These are phyloP conservation scores for Penicillium chermesinum DNA, from an alignment of 495 filamentous ascomycete genomes.

Conservation along the genomic window DNA sequence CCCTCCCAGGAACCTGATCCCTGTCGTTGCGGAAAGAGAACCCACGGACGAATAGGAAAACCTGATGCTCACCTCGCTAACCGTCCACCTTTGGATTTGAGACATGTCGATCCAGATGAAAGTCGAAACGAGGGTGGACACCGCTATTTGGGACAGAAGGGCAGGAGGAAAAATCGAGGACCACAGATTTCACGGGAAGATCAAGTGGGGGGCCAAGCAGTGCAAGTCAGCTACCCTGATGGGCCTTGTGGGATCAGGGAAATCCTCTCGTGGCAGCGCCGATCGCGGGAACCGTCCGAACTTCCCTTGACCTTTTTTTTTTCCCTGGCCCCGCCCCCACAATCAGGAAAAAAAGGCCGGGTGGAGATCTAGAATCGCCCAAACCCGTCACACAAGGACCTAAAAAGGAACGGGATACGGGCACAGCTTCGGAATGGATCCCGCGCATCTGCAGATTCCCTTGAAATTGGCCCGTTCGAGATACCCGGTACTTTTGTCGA, in stretches of 20 bases:
- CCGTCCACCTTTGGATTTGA: slow-evolving; percentile 38
- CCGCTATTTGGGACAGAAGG: slow-evolving; percentile 5
- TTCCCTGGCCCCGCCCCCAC: slow-evolving; percentile 18
- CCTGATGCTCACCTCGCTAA: slow-evolving; percentile 36
- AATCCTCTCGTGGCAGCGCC: slow-evolving; percentile 17
- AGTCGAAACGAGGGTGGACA: slow-evolving; percentile 3
- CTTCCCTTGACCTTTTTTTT: too few species aligned
- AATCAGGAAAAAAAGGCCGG: slow-evolving; percentile 3
- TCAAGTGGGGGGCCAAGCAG: slow-evolving; percentile 2
- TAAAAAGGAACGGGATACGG: too few species aligned
- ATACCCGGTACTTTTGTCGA: too few species aligned
- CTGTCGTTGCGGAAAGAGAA: not conserved
- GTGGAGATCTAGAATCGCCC: not conserved
- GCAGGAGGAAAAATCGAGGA: not conserved
- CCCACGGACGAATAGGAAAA: slow-evolving; percentile 4
- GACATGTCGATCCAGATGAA: slow-evolving; percentile 27
- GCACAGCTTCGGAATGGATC: too few species aligned
- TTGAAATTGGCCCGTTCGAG: too few species aligned
- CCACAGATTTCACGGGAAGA: not conserved
- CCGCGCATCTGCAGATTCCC: too few species aligned
- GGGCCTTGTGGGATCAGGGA: too few species aligned
- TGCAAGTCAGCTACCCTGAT: too few species aligned
- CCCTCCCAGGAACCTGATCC: not conserved
- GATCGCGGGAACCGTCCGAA: slow-evolving; percentile 9
- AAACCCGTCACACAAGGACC: too few species aligned